Evolutionary conservation across 2,329 filamentous ascomycete genomes (phyloP).

Genomic region (Aspergillus novofumigatus): DNA sequence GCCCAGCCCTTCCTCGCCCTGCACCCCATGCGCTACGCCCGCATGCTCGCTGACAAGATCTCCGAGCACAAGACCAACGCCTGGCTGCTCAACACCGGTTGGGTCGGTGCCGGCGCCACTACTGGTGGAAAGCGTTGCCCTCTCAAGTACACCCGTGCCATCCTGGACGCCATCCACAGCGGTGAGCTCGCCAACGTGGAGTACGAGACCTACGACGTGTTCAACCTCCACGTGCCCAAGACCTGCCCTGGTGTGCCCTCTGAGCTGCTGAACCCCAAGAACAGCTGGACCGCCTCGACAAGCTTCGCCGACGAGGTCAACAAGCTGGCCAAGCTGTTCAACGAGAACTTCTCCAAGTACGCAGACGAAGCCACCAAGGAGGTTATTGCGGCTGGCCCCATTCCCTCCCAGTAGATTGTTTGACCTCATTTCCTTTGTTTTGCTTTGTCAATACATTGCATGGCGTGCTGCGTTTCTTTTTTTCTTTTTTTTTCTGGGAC

Average conservation of each 20-base stretch:
- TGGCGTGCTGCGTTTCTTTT: slow-evolving; percentile 16
- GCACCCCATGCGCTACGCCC: slow-evolving; percentile 98
- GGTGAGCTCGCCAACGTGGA: slow-evolving; percentile 89
- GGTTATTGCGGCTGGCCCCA: slow-evolving; percentile 57
- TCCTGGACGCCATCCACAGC: slow-evolving; percentile 96
- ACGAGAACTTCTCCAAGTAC: slow-evolving; percentile 98
- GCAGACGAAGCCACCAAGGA: slow-evolving; percentile 75
- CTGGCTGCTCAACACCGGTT: slow-evolving; percentile 97
- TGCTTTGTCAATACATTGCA: slow-evolving; percentile 12
- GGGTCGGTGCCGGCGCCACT: slow-evolving; percentile 86
- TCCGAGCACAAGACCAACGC: slow-evolving; percentile 90
- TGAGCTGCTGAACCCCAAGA: slow-evolving; percentile 91
- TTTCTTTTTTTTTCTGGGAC: slow-evolving; percentile 11
- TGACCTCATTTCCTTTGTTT: slow-evolving; percentile 5
- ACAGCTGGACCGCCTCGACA: slow-evolving; percentile 78
- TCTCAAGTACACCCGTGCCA: slow-evolving; percentile 97
- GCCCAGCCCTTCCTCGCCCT: slow-evolving; percentile 98
- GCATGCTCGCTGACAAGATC: slow-evolving; percentile 99
- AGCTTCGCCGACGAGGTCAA: slow-evolving; percentile 84
- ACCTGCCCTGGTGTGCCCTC: slow-evolving; percentile 80
- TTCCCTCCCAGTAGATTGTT: slow-evolving; percentile 18
- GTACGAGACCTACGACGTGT: slow-evolving; percentile 92
- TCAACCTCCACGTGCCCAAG: slow-evolving; percentile 96
- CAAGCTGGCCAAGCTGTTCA: slow-evolving; percentile 86
- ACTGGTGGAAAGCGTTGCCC: slow-evolving; percentile 96